Base-by-base conservation (phyloP, 805 yeast genomes). In the Hanseniaspora vineae region DNA sequence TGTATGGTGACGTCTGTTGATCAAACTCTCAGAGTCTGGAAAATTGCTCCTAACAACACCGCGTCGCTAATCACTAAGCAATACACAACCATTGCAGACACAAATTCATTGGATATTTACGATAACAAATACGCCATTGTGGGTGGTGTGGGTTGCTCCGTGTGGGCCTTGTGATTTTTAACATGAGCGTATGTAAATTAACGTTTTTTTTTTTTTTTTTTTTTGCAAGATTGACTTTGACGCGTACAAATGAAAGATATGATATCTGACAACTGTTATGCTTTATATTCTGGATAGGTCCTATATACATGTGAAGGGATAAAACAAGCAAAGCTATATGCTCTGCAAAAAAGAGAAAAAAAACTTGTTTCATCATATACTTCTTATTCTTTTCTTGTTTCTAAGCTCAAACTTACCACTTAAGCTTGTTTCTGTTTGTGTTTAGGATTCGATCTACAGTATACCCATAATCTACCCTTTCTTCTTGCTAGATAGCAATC, bases 381-480 rank as follows among this genome's bases (percentile, higher is more conserved):
- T 31, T 10, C 12, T 31, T 31, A 10, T 35, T 15, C 49, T 44
- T 50, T 48, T 48, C 45, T 32, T 37, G 29, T 31, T 29, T 46
- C 45, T 33, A 15, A n/a, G n/a, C n/a, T n/a, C 29, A 5, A 23
- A 23, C 8, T 23, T 23, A 14, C 31, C 17, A n/a, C 46, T 61
- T 63, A 81, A 56, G 86, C 86, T 66, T 86, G 96, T 66, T 95
- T 85, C 67, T 89, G 97, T 67, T 89, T 89, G 67, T 89, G 97
- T 63, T 86, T 87, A 52, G 88, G 87, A 63, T 89, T 86, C 44
- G 92, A 73, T 65, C 89, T 92, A 73, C 98, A 90, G 62, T 85
- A 81, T 39, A 92, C 95, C 54, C 86, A 87, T 12, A 89, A 90
- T 58, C 92, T 75, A 40, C 98, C 98, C 68, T 89, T 92, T 66